Evolutionary conservation across 768 basidiomycete genomes (phyloP).

Genomic region (Serendipita indica): DNA sequence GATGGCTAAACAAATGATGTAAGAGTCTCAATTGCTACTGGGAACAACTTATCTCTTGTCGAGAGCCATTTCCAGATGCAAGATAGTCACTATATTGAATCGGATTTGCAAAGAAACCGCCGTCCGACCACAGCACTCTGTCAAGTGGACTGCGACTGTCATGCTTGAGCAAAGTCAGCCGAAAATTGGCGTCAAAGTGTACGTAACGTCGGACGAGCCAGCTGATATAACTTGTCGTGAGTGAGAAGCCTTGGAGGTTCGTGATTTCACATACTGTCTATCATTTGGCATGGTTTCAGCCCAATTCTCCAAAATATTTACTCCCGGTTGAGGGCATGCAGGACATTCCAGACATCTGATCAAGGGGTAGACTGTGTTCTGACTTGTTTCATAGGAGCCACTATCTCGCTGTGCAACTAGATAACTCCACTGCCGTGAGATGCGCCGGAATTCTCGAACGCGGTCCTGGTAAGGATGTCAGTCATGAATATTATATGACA

Average conservation of each 20-base stretch:
- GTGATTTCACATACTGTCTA: neutral
- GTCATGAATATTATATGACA: no score
- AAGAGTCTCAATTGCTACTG: neutral
- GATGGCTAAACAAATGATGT: neutral
- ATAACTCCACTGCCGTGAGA: neutral
- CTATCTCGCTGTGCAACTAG: neutral
- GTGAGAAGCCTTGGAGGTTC: no score
- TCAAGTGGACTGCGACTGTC: neutral
- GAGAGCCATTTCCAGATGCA: neutral
- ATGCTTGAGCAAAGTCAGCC: neutral
- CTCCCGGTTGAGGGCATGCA: neutral
- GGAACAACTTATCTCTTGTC: neutral
- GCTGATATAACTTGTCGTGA: no score
- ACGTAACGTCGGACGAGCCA: neutral
- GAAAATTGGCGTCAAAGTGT: conserved; percentile 7
- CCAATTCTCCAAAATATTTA: conserved; percentile 4
- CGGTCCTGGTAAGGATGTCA: neutral
- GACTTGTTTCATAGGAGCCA: neutral
- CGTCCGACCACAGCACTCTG: neutral
- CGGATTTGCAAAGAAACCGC: neutral
- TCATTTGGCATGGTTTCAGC: neutral
- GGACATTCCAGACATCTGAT: no score
- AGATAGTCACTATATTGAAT: neutral
- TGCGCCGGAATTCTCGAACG: neutral
- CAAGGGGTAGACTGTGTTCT: no score